Base-by-base conservation (phyloP, 2,329 filamentous ascomycete species). In the Zasmidium cellare region DNA sequence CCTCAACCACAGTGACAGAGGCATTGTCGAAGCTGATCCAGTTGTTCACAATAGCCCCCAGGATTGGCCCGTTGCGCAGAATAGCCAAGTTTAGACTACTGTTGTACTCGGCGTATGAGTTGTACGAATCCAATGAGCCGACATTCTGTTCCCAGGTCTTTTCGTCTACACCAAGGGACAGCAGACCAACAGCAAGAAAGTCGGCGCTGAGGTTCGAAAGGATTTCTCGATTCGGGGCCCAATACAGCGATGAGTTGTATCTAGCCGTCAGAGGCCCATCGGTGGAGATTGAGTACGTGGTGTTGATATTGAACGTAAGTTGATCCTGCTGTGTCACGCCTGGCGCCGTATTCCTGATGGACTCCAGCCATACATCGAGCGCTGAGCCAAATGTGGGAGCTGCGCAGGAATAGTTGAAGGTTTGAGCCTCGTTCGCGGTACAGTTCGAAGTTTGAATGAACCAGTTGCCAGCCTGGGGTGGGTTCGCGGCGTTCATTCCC, bases 201-300 rank as follows among this genome's bases (percentile, higher is more conserved):
- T 67, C 65, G 9, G 48, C 47, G 11, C 53, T 62, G 0, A 69
- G 46, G 11, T 59, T 53, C 1, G 52, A 35, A 22, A 70, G 25
- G 7, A 67, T 47, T 25, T 69, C 64, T 12, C 66, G 62, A 48
- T 46, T 66, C 1, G 68, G 62, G 2, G 55, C 49, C 68, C 67
- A 70, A 7, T 38, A 24, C 1, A 58, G 12, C 16, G 35, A 41
- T 3, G 35, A 41, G 16, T 41, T 41, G 35, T 41, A 41, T 41
- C 16, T 14, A 41, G 35, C 35, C 7, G 35, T 41, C 12, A 41
- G 35, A 3, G 35, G 35, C 16, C 35, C 35, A 22, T 22, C 19
- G 7, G 57, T 18, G 5, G 16, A 9, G 18, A 48, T 16, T 12
- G 9, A 25, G 6, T 20, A 19, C 9, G 59, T 56, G 18, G n/a